Evolutionary conservation across 2,329 filamentous ascomycete genomes (phyloP), one percentile per base, ranked within the genome.

Genomic region (Alternaria solani): DNA sequence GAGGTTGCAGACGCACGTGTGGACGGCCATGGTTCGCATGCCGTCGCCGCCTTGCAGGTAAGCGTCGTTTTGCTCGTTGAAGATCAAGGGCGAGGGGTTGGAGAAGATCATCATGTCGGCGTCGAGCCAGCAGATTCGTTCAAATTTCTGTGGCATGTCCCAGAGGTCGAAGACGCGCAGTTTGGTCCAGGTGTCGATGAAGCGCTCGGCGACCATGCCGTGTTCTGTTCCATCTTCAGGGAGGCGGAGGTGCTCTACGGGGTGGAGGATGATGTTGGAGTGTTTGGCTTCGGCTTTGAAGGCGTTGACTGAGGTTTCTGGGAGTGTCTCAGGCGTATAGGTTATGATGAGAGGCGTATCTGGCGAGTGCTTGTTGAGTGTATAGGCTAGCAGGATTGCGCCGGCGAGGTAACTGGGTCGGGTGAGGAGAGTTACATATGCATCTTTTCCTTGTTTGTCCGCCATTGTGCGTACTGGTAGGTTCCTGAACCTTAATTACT

Each of bases 121-220:
- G 62, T 86, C 84, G 5, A 86, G 76, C 63, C 84, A 85, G 65
- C 82, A 84, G 16, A 84, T 65, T 7, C 75, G 75, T 41, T 81
- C 76, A 43, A 68, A 68, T 4, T 39, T 34, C 25, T 38, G 47
- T 8, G 48, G 34, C 16, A 59, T 67, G 36, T 55, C 69, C 72
- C 64, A 72, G 61, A 83, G 60, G 56, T 84, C 80, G 66, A 86
- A 86, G 23, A 85, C 83, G n/a, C 82, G 80, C 3, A 86, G 76
- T 65, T 86, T 86, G 3, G 84, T 86, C 81, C 83, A 86, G 4
- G 84, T 86, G 63, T 86, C 84, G 57, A 77, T 78, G 71, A 86
- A 86, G 23, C 84, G 80, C 58, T 84, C 80, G 1, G 84, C 83
- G 32, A 86, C 83, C 58, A 80, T 76, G 41, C 78, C 76, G 51